phyloP scores from a whole-genome alignment of 192 early-diverging fungal genomes.

The Podila epigama region DNA sequence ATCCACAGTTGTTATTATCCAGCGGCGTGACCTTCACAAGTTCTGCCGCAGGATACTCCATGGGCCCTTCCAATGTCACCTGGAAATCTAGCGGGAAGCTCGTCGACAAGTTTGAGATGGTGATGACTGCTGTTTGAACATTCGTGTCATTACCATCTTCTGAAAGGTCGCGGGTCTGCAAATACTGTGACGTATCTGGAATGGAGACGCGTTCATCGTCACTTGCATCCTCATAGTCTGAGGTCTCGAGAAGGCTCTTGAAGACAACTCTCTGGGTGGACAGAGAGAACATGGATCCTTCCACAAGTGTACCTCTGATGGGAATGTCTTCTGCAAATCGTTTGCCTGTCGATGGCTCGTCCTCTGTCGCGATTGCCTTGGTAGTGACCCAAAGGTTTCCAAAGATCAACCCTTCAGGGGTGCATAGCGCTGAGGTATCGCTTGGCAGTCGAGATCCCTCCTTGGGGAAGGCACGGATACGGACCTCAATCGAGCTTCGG shows the following conservation, averaged over 20 bases:
- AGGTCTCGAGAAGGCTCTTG: constrained; percentile 58
- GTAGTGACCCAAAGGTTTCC: constrained; percentile 75
- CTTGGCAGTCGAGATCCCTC: constrained; percentile 66
- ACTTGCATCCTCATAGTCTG: constrained; percentile 61
- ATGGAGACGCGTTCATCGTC: constrained; percentile 42
- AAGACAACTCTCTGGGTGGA: constrained; percentile 77
- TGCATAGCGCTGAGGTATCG: constrained; percentile 62
- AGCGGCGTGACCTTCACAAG: constrained; percentile 68
- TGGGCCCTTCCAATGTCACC: constrained; percentile 74
- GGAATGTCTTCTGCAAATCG: constrained; percentile 69
- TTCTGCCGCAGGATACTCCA: constrained; percentile 72
- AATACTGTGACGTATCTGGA: constrained; percentile 11
- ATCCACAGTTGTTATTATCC: constrained; percentile 62
- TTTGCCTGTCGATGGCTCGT: constrained; percentile 34
- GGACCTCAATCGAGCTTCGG: constrained; percentile 72
- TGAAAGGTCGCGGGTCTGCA: constrained; percentile 5
- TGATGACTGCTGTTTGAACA: constrained; percentile 56
- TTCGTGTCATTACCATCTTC: constrained; percentile 15
- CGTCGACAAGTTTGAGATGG: constrained; percentile 69
- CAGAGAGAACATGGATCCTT: constrained; percentile 73
- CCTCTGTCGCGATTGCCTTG: constrained; percentile 47
- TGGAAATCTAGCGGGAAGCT: constrained; percentile 72
- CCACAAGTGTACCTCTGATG: constrained; percentile 68
- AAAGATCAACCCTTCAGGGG: constrained; percentile 68
- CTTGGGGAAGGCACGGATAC: constrained; percentile 68